These are phyloP conservation scores for Neurospora tetrasperma DNA, from an alignment of 495 filamentous ascomycete genomes.

Conservation along the genomic window DNA sequence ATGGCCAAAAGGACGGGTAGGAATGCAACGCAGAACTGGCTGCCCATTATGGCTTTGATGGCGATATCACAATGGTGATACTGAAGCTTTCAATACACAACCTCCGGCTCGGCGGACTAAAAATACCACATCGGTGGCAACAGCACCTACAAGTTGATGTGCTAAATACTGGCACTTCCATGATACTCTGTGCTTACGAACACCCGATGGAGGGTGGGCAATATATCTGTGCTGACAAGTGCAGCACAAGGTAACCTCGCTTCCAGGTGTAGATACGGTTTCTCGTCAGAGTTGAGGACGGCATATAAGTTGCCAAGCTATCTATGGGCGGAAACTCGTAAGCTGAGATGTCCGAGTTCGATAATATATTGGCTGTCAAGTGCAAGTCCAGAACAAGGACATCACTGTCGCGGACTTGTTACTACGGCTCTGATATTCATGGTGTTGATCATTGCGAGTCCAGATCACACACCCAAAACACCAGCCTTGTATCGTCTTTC, in stretches of 20 bases:
- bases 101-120: conserved; percentile 7
- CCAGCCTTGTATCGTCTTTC: background rate
- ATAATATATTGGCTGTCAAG: background rate
- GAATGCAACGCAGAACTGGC: background rate
- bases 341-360: background rate
- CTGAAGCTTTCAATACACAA: background rate
- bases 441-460: background rate
- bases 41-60: background rate
- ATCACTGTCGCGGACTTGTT: background rate
- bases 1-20: background rate
- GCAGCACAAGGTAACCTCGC: background rate
- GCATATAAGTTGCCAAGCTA: background rate
- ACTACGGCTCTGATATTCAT: background rate
- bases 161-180: conserved; percentile 5
- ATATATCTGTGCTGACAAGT: background rate
- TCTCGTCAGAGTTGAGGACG: background rate
- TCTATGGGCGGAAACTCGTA: background rate
- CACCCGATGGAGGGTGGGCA: background rate
- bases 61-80: background rate
- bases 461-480: background rate
- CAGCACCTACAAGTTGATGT: conserved; percentile 4
- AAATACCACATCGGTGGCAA: conserved; percentile 8
- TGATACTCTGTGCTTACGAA: background rate
- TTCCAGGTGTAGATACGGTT: background rate
- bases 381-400: background rate